Conservation (phyloP, 768 basidiomycete genomes). For the Xerocomellus chrysenteron region DNA sequence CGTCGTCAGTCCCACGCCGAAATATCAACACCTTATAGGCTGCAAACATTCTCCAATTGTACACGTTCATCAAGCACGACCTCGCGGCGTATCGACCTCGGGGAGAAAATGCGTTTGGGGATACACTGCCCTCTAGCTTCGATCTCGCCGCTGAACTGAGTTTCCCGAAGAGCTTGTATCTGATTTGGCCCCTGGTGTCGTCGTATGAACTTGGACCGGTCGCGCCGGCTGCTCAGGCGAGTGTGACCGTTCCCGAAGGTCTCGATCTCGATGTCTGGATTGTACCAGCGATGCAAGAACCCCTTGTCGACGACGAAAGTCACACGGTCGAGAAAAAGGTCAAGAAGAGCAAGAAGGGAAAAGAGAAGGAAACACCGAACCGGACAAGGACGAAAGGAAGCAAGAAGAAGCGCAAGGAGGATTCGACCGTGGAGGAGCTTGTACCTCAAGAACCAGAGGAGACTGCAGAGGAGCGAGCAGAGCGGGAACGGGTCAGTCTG, state of each 20-base stretch:
- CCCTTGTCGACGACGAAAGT: conserved; percentile 28
- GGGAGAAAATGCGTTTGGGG: conserved; percentile 36
- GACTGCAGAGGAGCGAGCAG: conserved; percentile 57
- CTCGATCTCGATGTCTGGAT: conserved; percentile 87
- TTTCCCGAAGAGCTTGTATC: conserved; percentile 88
- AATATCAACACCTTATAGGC: conserved; percentile 47
- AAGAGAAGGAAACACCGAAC: conserved; percentile 41
- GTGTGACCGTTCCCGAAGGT: conserved; percentile 78
- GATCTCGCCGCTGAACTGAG: conserved; percentile 39
- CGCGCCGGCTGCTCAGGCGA: conserved; percentile 73
- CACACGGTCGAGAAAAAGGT: conserved; percentile 41
- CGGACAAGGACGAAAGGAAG: conserved; percentile 36
- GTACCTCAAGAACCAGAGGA: conserved; percentile 46
- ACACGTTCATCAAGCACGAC: conserved; percentile 75
- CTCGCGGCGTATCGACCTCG: conserved; percentile 53
- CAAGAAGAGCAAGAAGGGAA: conserved; percentile 45
- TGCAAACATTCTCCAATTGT: conserved; percentile 74
- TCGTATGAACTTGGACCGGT: conserved; percentile 85
- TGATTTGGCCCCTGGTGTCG: conserved; percentile 78
- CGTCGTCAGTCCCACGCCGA: neutral
- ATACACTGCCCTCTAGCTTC: conserved; percentile 37
- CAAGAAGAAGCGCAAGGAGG: conserved; percentile 45
- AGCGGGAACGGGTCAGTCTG: conserved; percentile 61
- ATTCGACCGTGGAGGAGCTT: conserved; percentile 23
- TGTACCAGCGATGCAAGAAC: conserved; percentile 54